These are phyloP conservation scores for Hypoxylon cercidicola DNA, from an alignment of 495 filamentous ascomycete genomes.

Conservation along the genomic window DNA sequence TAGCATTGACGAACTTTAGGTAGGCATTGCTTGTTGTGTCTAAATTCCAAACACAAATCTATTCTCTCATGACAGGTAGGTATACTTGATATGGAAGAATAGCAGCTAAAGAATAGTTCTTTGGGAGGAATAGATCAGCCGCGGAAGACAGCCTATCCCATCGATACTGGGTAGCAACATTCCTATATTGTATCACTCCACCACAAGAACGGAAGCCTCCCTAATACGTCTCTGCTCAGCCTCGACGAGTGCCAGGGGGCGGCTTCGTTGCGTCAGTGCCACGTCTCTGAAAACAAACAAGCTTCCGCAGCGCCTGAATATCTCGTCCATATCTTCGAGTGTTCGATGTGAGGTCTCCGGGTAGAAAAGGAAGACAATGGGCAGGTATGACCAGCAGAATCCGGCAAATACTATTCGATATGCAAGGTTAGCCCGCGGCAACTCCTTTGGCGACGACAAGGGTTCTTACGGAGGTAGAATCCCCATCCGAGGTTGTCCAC, in stretches of 20 bases:
- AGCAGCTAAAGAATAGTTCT: too few species aligned
- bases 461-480: constrained; percentile 46
- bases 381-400: constrained; percentile 47
- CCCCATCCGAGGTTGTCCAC: constrained; percentile 49
- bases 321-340: constrained; percentile 53
- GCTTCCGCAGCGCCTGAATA: constrained; percentile 34
- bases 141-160: too few species aligned
- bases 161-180: too few species aligned
- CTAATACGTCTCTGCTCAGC: constrained; percentile 38
- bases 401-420: constrained; percentile 44
- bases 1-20: too few species aligned
- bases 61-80: too few species aligned
- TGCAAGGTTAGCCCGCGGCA: neutral
- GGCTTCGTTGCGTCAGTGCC: constrained; percentile 38
- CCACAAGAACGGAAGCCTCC: neutral
- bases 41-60: too few species aligned
- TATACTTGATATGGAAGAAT: too few species aligned
- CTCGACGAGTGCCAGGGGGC: constrained; percentile 40
- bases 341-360: constrained; percentile 51
- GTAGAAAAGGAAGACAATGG: constrained; percentile 49
- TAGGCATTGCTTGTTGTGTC: too few species aligned
- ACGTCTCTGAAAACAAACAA: constrained; percentile 43
- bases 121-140: too few species aligned
- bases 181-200: too few species aligned
- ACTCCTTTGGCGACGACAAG: neutral